Evolutionary conservation across 495 filamentous ascomycete species (phyloP).

Genomic region (Copromyces sp.): DNA sequence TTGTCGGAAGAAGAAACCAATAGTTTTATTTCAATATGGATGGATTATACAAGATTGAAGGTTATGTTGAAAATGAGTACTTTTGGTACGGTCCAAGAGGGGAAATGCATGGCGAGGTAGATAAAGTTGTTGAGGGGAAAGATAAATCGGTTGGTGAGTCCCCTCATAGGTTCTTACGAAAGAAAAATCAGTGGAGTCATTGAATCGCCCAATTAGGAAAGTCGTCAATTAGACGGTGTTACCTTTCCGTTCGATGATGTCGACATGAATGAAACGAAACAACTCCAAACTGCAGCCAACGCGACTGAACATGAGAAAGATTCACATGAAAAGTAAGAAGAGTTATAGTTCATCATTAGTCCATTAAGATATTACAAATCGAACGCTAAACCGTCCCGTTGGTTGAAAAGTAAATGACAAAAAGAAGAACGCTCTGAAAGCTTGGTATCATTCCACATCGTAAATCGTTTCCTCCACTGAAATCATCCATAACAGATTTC

Average conservation of each 20-base stretch:
- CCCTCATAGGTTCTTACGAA: not conserved
- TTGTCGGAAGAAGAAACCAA: not conserved
- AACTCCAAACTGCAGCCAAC: not conserved
- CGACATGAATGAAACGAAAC: not conserved
- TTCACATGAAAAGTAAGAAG: not conserved
- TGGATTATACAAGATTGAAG: not conserved
- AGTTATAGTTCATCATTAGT: not conserved
- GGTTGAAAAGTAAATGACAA: not conserved
- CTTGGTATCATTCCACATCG: not conserved
- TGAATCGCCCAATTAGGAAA: not conserved
- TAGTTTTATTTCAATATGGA: not conserved
- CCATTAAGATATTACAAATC: not conserved
- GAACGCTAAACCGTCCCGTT: not conserved
- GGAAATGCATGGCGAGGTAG: not conserved
- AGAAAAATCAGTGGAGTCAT: not conserved
- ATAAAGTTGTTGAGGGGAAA: not conserved
- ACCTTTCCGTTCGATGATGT: not conserved
- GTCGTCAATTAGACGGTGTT: not conserved
- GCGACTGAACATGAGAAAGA: not conserved
- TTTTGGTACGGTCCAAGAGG: not conserved
- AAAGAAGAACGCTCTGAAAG: not conserved
- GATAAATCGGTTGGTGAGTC: not conserved
- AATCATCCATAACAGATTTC: not conserved
- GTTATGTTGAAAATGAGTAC: not conserved
- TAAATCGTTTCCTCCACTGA: not conserved